phyloP scores from a whole-genome alignment of 495 filamentous ascomycete species.

The Xylaria telfairii region DNA sequence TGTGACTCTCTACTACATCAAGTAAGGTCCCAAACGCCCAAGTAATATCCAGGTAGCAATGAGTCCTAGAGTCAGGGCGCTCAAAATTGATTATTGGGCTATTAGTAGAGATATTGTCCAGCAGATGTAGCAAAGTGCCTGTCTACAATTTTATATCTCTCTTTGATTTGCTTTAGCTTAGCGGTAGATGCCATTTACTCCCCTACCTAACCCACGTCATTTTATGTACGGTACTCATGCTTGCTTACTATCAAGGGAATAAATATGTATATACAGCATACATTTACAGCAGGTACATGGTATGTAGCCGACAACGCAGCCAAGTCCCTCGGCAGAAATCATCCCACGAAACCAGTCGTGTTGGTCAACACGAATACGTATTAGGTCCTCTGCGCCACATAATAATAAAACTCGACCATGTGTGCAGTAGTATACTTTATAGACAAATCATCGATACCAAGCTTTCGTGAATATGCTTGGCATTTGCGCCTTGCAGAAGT shows the following conservation, averaged over 20 bases:
- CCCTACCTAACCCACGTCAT: background rate
- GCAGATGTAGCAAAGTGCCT: background rate
- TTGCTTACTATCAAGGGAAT: constrained; percentile 10
- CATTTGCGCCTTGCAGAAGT: background rate
- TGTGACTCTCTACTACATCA: background rate
- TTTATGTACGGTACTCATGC: constrained; percentile 14
- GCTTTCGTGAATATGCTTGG: background rate
- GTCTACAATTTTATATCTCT: background rate
- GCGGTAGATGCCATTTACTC: background rate
- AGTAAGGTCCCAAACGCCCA: background rate
- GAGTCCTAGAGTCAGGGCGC: background rate
- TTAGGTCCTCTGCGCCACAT: constrained; percentile 14
- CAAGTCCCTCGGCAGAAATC: background rate
- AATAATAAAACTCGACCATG: background rate
- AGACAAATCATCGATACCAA: constrained; percentile 4
- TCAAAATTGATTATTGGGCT: background rate
- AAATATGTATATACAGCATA: background rate
- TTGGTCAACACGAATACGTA: background rate
- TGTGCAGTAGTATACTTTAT: background rate
- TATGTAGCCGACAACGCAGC: background rate
- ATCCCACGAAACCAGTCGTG: background rate
- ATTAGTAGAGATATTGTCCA: background rate
- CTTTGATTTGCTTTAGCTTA: background rate
- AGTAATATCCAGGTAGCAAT: background rate
- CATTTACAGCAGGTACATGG: background rate